Conservation (phyloP, 1,284 basidiomycete species). For the Ustilago crameri region DNA sequence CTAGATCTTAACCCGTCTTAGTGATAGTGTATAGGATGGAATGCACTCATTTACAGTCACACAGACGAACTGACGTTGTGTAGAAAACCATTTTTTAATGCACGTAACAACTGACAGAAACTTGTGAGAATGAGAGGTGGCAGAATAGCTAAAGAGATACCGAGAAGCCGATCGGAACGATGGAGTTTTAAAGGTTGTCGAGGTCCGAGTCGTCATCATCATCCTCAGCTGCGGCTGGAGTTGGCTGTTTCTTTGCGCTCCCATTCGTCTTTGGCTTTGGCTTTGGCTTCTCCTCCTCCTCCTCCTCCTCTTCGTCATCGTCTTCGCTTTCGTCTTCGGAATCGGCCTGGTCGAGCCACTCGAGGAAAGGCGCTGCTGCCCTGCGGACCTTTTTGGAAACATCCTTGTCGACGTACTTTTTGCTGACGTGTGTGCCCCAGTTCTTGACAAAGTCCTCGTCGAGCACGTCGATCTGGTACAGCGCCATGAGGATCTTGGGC, state of each 20-base stretch:
- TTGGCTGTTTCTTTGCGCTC: constrained; percentile 23
- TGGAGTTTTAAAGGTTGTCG: constrained; percentile 63
- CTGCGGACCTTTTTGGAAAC: constrained; percentile 94
- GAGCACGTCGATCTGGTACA: constrained; percentile 92
- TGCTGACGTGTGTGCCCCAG: constrained; percentile 97
- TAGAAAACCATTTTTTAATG: too few relatives aligned
- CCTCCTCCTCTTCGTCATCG: constrained; percentile 49
- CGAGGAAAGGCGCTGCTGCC: constrained; percentile 91
- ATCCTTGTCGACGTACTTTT: constrained; percentile 95
- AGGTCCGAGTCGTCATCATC: constrained; percentile 62
- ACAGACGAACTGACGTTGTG: too few relatives aligned
- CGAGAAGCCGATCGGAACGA: too few relatives aligned
- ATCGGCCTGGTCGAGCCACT: constrained; percentile 66
- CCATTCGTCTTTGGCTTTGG: constrained; percentile 28
- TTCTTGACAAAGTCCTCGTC: constrained; percentile 90
- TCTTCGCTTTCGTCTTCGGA: constrained; percentile 64
- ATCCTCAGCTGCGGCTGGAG: constrained; percentile 33
- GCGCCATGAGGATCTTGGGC: constrained; percentile 92
- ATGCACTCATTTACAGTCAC: too few relatives aligned
- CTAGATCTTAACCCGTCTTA: too few relatives aligned
- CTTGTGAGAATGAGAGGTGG: too few relatives aligned
- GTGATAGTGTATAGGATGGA: too few relatives aligned
- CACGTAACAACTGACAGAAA: too few relatives aligned
- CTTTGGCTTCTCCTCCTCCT: constrained; percentile 28
- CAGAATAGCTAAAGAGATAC: too few relatives aligned